Percentiles rank a stretch among this genome's conserved stretches.
Evolutionary conservation across 192 early-diverging fungal species (phyloP).

Genomic region (Umbelopsis vinacea): DNA sequence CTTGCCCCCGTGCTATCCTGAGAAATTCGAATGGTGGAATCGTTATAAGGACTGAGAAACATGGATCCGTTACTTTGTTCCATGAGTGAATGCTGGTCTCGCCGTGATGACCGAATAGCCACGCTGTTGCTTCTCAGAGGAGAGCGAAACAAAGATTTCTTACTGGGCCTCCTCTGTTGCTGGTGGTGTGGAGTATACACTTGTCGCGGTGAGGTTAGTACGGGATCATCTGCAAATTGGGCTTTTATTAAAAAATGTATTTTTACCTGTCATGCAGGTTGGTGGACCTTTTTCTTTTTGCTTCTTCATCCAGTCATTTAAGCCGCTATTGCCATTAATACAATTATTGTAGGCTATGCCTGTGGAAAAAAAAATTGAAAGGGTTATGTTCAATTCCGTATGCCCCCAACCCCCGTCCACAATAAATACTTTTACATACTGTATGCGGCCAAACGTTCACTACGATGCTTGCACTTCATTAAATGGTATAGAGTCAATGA

Average conservation of each 20-base stretch:
- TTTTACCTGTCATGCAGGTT: slow-evolving; percentile 22
- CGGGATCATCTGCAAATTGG: too few relatives aligned
- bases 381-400: too few relatives aligned
- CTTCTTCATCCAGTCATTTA: slow-evolving; percentile 28
- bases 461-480: slow-evolving; percentile 36
- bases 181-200: not conserved
- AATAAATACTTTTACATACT: slow-evolving; percentile 20
- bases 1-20: not conserved
- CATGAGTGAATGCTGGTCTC: not conserved
- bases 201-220: not conserved
- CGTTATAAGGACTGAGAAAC: not conserved
- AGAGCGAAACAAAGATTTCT: slow-evolving; percentile 8
- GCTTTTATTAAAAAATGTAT: too few relatives aligned
- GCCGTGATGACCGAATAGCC: not conserved
- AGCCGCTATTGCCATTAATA: slow-evolving; percentile 36
- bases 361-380: slow-evolving; percentile 19
- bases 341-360: slow-evolving; percentile 43
- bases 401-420: too few relatives aligned
- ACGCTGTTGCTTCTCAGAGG: not conserved
- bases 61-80: not conserved
- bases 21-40: not conserved
- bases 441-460: slow-evolving; percentile 35
- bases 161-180: not conserved
- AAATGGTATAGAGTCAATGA: slow-evolving; percentile 43
- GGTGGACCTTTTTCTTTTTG: slow-evolving; percentile 30